Evolutionary conservation across 2,329 filamentous ascomycete species (phyloP), one percentile per base, ranked within the genome.

Genomic region (Cryphonectria radicalis): DNA sequence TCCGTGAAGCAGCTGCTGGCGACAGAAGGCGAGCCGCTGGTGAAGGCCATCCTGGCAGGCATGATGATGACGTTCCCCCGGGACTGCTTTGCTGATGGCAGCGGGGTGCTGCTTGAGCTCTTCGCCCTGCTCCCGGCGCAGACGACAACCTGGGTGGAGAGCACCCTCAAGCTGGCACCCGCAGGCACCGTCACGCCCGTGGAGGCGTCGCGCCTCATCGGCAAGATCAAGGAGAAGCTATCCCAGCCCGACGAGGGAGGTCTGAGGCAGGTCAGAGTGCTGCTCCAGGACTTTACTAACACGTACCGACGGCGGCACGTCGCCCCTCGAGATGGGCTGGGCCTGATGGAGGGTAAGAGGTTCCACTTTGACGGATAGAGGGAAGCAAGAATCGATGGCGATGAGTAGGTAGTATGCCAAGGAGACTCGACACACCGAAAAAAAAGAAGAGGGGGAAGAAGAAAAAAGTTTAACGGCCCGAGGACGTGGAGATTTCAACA

Each of bases 51-150:
- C 71, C 87, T 99, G 84, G 96, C 95, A 0, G 96, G 96, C 72
- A 97, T 99, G 95, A 98, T 99, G 95, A 98, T 98, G 80, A 97
- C 92, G 0, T 99, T 99, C 83, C 97, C 96, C 0, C 90, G 93
- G 60, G 96, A 98, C 80, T 98, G 95, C 82, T 97, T 98, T 78
- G 91, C 95, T 0, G 96, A 99, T 79, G 95, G 94, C 22, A 97
- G 94, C 65, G 95, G 94, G 5, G 93, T 97, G n/a, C 83, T 99
- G 67, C 89, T 99, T 72, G 91, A 92, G 4, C 86, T 98, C 74
- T 97, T 99, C 79, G 92, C 97, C 80, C 84, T 98, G 57, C 85
- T 97, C 78, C 96, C 96, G 0, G 85, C 89, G 68, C 88, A 96
- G 78, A 93, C 94, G 19, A 90, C 92, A 1, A 81, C 85, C 7